These are phyloP conservation scores for Wallacemonas sp. DNA, from an alignment of 208 protist genomes.

Conservation along the genomic window DNA sequence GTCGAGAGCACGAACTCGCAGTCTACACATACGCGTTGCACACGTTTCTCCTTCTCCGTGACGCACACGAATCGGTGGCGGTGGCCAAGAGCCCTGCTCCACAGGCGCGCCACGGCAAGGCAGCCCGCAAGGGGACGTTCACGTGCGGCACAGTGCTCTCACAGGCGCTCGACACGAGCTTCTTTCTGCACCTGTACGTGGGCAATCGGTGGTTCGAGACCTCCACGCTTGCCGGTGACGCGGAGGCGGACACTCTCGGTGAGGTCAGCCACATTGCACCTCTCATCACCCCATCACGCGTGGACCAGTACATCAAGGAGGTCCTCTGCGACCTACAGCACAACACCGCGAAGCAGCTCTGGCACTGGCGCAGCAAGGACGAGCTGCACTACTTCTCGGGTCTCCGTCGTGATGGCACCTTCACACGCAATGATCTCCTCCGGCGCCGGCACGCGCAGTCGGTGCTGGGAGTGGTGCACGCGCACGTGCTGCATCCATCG, in stretches of 20 bases:
- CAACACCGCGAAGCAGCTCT: slow-evolving; percentile 75
- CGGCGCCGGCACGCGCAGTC: slow-evolving; percentile 56
- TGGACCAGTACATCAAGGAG: slow-evolving; percentile 52
- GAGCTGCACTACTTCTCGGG: slow-evolving; percentile 60
- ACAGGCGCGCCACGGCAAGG: not conserved
- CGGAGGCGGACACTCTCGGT: too few species aligned
- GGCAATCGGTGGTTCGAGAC: slow-evolving; percentile 6
- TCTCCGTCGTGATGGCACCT: slow-evolving; percentile 19
- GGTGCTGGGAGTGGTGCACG: slow-evolving; percentile 57
- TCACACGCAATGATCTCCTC: slow-evolving; percentile 26
- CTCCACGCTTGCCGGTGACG: too few species aligned
- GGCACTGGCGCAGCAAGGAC: slow-evolving; percentile 46
- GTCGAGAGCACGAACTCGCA: not conserved
- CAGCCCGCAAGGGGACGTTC: not conserved
- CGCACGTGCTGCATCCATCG: slow-evolving; percentile 61
- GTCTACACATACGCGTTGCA: slow-evolving; percentile 13
- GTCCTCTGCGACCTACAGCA: slow-evolving; percentile 63
- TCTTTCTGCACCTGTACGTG: slow-evolving; percentile 45
- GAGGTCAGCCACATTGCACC: not conserved
- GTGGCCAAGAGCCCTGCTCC: not conserved
- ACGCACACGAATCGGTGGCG: slow-evolving; percentile 5
- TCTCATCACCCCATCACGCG: slow-evolving; percentile 15
- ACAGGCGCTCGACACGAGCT: slow-evolving; percentile 62
- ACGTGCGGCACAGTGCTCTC: slow-evolving; percentile 57
- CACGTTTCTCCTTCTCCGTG: slow-evolving; percentile 35